phyloP scores from a whole-genome alignment of 2,329 filamentous ascomycete species.

The Dactylellina parvicollis region DNA sequence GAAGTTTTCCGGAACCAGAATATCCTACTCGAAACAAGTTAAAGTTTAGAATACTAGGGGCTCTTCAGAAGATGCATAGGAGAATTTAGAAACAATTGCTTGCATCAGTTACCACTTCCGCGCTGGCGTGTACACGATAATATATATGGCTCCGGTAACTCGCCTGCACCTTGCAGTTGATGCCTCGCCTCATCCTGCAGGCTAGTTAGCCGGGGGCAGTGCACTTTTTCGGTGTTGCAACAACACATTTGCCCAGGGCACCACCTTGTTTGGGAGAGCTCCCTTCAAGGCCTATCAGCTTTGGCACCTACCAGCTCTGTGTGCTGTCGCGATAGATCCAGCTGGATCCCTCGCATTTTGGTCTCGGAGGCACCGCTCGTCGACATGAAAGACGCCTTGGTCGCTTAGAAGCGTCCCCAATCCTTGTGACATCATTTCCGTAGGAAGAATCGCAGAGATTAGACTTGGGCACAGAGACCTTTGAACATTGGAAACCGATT shows the following conservation, averaged over 20 bases:
- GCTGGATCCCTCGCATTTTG: slow-evolving; percentile 32
- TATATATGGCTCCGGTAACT: background rate
- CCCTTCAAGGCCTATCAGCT: slow-evolving; percentile 16
- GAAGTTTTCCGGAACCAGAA: slow-evolving; percentile 7
- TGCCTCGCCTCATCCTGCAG: slow-evolving; percentile 9
- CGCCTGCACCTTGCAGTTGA: background rate
- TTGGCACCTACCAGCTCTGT: slow-evolving; percentile 5
- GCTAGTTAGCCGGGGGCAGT: slow-evolving; percentile 10
- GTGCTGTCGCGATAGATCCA: slow-evolving; percentile 22
- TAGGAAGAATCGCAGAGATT: background rate
- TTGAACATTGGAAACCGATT: slow-evolving; percentile 5
- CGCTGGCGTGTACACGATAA: background rate
- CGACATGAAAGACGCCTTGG: slow-evolving; percentile 20
- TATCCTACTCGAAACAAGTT: background rate
- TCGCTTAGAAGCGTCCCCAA: slow-evolving; percentile 10
- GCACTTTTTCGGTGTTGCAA: slow-evolving; percentile 17
- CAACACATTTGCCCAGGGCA: slow-evolving; percentile 7
- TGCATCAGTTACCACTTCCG: background rate
- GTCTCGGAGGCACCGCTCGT: slow-evolving; percentile 21
- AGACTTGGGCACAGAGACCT: background rate
- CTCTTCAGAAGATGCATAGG: background rate
- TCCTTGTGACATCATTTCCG: slow-evolving; percentile 20
- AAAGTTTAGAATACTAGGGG: background rate
- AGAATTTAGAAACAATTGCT: background rate
- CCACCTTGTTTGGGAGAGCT: slow-evolving; percentile 3